Evolutionary conservation across 1,139 yeast species (phyloP).

Genomic region (Kazachstania sp.): DNA sequence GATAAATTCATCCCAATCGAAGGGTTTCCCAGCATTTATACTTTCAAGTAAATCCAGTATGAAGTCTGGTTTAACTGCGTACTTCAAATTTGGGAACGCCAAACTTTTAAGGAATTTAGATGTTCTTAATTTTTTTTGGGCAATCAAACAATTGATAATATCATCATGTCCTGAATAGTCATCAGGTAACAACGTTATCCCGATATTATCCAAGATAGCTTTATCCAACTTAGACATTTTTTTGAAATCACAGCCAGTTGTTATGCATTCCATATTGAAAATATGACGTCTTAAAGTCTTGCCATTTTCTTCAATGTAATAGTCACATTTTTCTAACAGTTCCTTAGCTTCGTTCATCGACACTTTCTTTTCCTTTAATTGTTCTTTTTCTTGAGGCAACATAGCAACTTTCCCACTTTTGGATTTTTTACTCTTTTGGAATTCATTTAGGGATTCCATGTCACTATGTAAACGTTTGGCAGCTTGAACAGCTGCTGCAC

Average conservation of each 20-base stretch:
- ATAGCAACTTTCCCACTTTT: conserved; percentile 22
- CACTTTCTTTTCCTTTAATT: conserved; percentile 23
- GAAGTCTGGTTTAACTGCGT: conserved; percentile 31
- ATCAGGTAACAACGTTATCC: conserved; percentile 39
- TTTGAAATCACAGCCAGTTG: conserved; percentile 37
- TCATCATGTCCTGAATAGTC: conserved; percentile 29
- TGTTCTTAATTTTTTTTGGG: conserved; percentile 74
- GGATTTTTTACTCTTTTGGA: conserved; percentile 38
- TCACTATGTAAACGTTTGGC: conserved; percentile 55
- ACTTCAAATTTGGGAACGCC: conserved; percentile 28
- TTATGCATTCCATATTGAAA: conserved; percentile 1
- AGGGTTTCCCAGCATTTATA: conserved; percentile 21
- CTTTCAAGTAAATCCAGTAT: conserved; percentile 24
- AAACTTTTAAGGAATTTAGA: conserved; percentile 59
- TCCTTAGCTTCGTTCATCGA: conserved; percentile 16
- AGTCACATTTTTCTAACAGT: conserved; percentile 6
- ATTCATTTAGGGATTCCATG: conserved; percentile 58
- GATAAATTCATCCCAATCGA: not conserved
- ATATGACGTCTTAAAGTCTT: conserved; percentile 9
- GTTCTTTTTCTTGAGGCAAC: conserved; percentile 31
- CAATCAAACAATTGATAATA: conserved; percentile 46
- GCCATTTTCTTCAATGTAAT: not conserved
- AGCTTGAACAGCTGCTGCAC: conserved; percentile 61
- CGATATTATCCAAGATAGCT: conserved; percentile 32
- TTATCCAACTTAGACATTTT: conserved; percentile 36